A percentile compares a stretch with the other conserved stretches of the same genome.
Evolutionary conservation across 345 rosid species (phyloP).

Genomic region (Brassica napus): Da-Ae NC_063446.1:9856001-9856500

Average conservation of each 20-base stretch:
- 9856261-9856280: conserved; percentile 49
- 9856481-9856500: conserved; percentile 96
- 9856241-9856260: background rate
- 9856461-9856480: conserved; percentile 58
- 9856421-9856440: conserved; percentile 1
- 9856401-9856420: conserved; percentile 11
- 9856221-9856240: background rate
- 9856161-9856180: conserved; percentile 87
- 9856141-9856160: conserved; percentile 79
- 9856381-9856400: conserved; percentile 50
- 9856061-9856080: background rate
- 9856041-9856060: background rate
- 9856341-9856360: conserved; percentile 97
- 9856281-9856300: conserved; percentile 90
- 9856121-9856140: conserved; percentile 42
- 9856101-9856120: conserved; percentile 33
- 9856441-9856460: conserved; percentile 12
- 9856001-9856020: conserved; percentile 86
- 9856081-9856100: background rate
- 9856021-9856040: conserved; percentile 63
- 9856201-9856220: conserved; percentile 21
- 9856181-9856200: conserved; percentile 58
- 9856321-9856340: conserved; percentile 72
- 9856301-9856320: conserved; percentile 91
- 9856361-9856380: conserved; percentile 88